Evolutionary conservation across 108 stramenopile genomes (phyloP).

Genomic region (Aureococcus anophagefferens): DNA sequence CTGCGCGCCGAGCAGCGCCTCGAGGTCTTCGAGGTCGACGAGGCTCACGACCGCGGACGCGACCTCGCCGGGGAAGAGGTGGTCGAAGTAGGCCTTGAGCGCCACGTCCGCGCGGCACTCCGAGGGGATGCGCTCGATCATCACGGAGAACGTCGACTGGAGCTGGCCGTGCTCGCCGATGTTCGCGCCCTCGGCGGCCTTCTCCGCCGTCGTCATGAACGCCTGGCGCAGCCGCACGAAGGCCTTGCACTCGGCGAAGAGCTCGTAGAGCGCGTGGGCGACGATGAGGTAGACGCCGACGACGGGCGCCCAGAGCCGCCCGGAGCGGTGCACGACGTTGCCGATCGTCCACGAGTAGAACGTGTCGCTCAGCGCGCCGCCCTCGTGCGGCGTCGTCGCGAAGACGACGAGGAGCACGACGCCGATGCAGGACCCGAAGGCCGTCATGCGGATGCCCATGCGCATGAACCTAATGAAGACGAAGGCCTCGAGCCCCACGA

Average conservation of each 20-base stretch:
- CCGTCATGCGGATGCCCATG: constrained; percentile 66
- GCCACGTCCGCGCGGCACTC: constrained; percentile 66
- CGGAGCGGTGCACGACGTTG: background rate
- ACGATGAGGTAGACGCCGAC: background rate
- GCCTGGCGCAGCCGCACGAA: background rate
- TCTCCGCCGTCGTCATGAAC: background rate
- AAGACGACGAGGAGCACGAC: constrained; percentile 55
- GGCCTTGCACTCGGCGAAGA: background rate
- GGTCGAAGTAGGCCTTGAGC: constrained; percentile 68
- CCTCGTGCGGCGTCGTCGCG: constrained; percentile 54
- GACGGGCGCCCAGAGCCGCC: background rate
- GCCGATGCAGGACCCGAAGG: constrained; percentile 68
- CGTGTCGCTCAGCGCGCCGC: constrained; percentile 20
- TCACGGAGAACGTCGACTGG: constrained; percentile 69
- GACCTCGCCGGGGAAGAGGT: constrained; percentile 68
- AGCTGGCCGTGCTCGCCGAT: constrained; percentile 44
- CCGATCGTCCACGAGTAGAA: background rate
- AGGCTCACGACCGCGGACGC: constrained; percentile 54
- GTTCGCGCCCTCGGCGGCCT: background rate
- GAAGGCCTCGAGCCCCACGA: constrained; percentile 77
- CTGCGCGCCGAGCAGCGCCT: constrained; percentile 26
- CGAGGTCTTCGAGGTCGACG: constrained; percentile 66
- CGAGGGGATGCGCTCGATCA: constrained; percentile 71
- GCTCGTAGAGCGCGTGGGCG: background rate
- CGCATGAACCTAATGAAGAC: constrained; percentile 76